phyloP scores from a whole-genome alignment of 495 filamentous ascomycete species.

The Aspergillus diversus region DNA sequence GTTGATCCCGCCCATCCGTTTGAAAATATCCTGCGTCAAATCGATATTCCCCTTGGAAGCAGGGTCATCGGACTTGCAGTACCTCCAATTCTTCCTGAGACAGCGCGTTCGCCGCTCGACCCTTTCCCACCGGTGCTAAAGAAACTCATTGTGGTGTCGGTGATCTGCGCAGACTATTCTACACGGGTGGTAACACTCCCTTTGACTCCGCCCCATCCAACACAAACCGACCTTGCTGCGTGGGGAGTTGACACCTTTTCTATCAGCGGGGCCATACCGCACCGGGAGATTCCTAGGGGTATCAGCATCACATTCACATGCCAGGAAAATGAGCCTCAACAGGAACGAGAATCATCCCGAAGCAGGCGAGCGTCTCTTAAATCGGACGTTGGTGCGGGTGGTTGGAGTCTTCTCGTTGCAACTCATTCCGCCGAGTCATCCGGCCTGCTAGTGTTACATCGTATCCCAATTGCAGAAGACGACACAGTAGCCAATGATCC shows the following conservation, averaged over 20 bases:
- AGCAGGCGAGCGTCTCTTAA: slow-evolving; percentile 25
- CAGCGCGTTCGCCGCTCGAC: slow-evolving; percentile 50
- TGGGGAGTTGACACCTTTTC: slow-evolving; percentile 65
- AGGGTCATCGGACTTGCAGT: slow-evolving; percentile 63
- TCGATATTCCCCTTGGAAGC: slow-evolving; percentile 69
- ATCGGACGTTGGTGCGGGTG: slow-evolving; percentile 20
- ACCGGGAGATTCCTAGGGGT: slow-evolving; percentile 63
- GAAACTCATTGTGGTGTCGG: slow-evolving; percentile 68
- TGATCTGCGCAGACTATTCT: slow-evolving; percentile 70
- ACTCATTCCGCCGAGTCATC: slow-evolving; percentile 69
- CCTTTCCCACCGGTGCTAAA: slow-evolving; percentile 63
- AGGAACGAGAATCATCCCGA: slow-evolving; percentile 34
- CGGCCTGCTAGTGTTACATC: slow-evolving; percentile 62
- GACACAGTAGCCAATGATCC: slow-evolving; percentile 24
- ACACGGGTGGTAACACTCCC: slow-evolving; percentile 74
- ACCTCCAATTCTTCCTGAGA: slow-evolving; percentile 55
- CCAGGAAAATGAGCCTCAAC: slow-evolving; percentile 34
- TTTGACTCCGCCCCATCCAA: slow-evolving; percentile 69
- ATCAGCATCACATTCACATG: slow-evolving; percentile 70
- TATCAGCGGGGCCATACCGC: slow-evolving; percentile 53
- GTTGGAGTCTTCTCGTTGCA: slow-evolving; percentile 61
- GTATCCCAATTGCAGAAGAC: slow-evolving; percentile 49
- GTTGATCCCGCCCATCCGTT: slow-evolving; percentile 55
- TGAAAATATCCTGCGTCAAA: slow-evolving; percentile 62
- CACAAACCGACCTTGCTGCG: slow-evolving; percentile 38